Evolutionary conservation across 345 rosid genomes (phyloP).

Genomic region (Hypericum perforatum): DNA sequence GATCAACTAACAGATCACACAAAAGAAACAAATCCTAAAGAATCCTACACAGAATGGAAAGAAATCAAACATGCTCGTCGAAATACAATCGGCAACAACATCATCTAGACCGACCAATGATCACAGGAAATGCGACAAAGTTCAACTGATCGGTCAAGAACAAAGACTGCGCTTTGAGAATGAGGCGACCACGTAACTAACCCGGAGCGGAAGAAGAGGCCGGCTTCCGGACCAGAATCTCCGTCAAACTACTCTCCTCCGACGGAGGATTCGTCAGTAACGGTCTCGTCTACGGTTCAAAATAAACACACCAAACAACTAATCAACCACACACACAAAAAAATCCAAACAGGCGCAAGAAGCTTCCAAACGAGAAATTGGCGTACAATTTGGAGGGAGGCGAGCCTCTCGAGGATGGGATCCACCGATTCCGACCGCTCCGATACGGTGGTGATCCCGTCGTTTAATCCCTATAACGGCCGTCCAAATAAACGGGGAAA

Average conservation of each 20-base stretch:
- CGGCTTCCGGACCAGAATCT: constrained; percentile 75
- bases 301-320: not conserved
- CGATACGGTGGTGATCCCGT: constrained; percentile 73
- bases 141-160: too few relatives aligned
- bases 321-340: not conserved
- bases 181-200: constrained; percentile 11
- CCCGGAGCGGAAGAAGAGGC: constrained; percentile 49
- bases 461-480: constrained; percentile 26
- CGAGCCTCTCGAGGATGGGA: constrained; percentile 64
- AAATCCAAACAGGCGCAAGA: not conserved
- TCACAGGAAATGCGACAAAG: too few relatives aligned
- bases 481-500: too few relatives aligned
- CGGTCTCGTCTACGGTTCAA: constrained; percentile 49
- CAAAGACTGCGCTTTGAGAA: too few relatives aligned
- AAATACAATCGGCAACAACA: too few relatives aligned
- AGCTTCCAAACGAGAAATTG: not conserved
- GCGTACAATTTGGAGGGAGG: constrained; percentile 71
- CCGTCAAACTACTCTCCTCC: constrained; percentile 77
- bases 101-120: too few relatives aligned
- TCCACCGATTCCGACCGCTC: constrained; percentile 51
- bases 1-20: constrained; percentile 1
- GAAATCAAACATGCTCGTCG: not conserved
- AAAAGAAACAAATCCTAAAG: not conserved
- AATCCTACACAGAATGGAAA: not conserved
- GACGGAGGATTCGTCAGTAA: constrained; percentile 54